phyloP scores from a whole-genome alignment of 31 red algal genomes.

The Odonthalia washingtoniensis region DNA sequence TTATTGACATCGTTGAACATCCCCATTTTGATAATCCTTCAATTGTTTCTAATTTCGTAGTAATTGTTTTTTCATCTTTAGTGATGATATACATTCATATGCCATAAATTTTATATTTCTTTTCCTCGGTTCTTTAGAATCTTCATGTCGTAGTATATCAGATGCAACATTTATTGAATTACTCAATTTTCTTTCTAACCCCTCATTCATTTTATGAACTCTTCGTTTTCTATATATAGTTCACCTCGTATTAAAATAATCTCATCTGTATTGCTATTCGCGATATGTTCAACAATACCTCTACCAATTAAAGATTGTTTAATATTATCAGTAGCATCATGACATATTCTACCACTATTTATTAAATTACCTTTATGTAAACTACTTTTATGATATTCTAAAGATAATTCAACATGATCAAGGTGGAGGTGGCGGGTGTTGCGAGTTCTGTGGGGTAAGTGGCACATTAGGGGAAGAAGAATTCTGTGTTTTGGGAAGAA shows the following conservation, averaged over 20 bases:
- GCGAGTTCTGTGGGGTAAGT: too few relatives aligned
- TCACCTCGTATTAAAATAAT: slow-evolving; percentile 77
- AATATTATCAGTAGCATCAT: slow-evolving; percentile 77
- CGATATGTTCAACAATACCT: slow-evolving; percentile 62
- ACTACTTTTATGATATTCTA: slow-evolving; percentile 65
- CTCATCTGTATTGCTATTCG: background rate
- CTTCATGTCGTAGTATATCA: slow-evolving; percentile 74
- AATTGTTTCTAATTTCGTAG: too few relatives aligned
- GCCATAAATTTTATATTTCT: slow-evolving; percentile 74
- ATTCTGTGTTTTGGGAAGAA: too few relatives aligned
- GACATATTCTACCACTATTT: slow-evolving; percentile 68
- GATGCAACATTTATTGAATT: slow-evolving; percentile 72
- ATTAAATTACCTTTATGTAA: slow-evolving; percentile 57
- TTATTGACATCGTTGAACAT: too few relatives aligned
- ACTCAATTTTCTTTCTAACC: background rate
- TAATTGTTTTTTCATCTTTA: too few relatives aligned
- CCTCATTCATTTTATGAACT: too few relatives aligned
- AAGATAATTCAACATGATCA: slow-evolving; percentile 78
- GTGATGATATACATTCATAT: too few relatives aligned
- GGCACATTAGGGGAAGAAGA: too few relatives aligned
- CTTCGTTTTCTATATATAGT: slow-evolving; percentile 64
- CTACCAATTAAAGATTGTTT: too few relatives aligned
- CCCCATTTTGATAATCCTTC: too few relatives aligned
- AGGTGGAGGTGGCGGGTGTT: too few relatives aligned
- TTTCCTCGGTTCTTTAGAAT: slow-evolving; percentile 46